Evolutionary conservation across 495 filamentous ascomycete species (phyloP), one percentile per base, ranked within the genome.

Genomic region (Xylaria castorea): DNA sequence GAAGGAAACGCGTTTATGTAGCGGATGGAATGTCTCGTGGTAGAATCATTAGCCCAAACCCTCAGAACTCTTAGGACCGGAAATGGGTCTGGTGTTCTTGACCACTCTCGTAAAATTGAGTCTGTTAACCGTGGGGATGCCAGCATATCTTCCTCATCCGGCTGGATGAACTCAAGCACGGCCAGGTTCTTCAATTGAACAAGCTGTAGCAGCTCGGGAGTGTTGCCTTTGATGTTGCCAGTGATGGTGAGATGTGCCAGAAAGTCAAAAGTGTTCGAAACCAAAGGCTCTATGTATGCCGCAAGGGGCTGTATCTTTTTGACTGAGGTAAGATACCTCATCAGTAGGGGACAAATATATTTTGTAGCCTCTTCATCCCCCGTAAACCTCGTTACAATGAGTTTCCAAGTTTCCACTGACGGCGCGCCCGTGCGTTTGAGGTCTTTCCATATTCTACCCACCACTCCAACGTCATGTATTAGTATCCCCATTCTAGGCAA

Each of bases 91-190:
- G 57, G 57, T 30, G 38, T 50, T 36, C 75, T 62, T 5, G 76
- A 63, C 81, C 81, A 84, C 3, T 75, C 75, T 64, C 74, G 73
- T 38, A 82, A 34, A 9, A 83, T 58, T 11, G 74, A 58, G 65
- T 84, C 81, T 18, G 42, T 78, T 14, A 83, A 46, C 5, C 46
- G 58, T 51, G 48, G 67, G 58, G 67, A 71, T 22, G 42, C 14
- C 4, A 30, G 20, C 38, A 40, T 5, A 18, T 70, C 42, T 3
- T 61, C 27, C 5, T n/a, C 5, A 0, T 3, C 11, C 6, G 51
- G 69, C n/a, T 77, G 73, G 22, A 78, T 61, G 8, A 83, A 66
- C 51, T 82, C 76, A 3, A 84, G 77, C 7, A 80, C 74, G 12
- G 71, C 81, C 4, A 84, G 67, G 36, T 79, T 80, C 53, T 71